Conservation (phyloP, 441 rosid species). For the Flueggea neowawraea region DNA sequence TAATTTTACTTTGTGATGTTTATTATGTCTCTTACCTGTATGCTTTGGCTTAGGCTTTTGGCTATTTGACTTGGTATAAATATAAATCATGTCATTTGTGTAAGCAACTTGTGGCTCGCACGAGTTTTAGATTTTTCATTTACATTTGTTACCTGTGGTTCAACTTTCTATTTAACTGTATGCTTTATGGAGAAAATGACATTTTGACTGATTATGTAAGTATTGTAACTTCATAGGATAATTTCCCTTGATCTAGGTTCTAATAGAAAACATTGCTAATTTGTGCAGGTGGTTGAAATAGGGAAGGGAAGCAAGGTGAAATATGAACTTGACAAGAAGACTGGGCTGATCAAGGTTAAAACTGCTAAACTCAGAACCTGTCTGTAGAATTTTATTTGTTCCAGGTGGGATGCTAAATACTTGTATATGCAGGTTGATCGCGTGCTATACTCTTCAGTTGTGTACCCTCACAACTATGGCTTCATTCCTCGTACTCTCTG, state of each 20-base stretch:
- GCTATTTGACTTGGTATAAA: no score
- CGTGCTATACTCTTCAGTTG: constrained; percentile 94
- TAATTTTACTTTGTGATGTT: no score
- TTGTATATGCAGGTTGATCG: constrained; percentile 74
- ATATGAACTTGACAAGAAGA: constrained; percentile 88
- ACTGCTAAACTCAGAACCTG: constrained; percentile 1
- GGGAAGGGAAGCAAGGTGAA: constrained; percentile 97
- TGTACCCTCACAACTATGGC: constrained; percentile 99
- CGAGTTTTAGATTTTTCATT: no score
- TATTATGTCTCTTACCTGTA: no score
- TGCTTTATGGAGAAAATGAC: no score
- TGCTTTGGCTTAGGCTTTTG: no score
- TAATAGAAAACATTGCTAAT: constrained; percentile 2
- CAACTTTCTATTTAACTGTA: no score
- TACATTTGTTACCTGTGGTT: no score
- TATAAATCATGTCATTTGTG: no score
- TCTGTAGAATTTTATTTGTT: background rate
- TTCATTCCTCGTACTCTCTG: constrained; percentile 94
- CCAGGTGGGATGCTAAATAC: constrained; percentile 13
- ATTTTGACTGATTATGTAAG: background rate
- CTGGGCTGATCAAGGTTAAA: constrained; percentile 83
- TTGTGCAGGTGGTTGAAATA: constrained; percentile 81
- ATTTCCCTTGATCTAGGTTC: constrained; percentile 1
- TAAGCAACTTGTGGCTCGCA: no score
- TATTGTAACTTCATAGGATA: no score